These are phyloP conservation scores for Xylaria palmicola DNA, from an alignment of 495 filamentous ascomycete species.

Conservation along the genomic window DNA sequence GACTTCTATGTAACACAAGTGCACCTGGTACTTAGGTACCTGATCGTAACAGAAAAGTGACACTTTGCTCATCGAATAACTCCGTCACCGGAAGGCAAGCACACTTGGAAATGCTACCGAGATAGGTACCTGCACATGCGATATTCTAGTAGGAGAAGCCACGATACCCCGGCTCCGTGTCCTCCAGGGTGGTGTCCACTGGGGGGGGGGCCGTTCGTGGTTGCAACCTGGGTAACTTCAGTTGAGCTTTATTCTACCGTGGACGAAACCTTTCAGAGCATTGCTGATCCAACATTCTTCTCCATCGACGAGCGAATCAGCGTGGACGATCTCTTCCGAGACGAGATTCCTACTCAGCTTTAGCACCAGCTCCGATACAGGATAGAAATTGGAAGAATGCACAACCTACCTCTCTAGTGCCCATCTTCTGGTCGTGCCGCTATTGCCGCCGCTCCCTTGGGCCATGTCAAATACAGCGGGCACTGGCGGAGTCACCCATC, in stretches of 20 bases:
- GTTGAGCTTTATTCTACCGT: constrained; percentile 28
- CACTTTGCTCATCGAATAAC: no score
- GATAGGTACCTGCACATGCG: no score
- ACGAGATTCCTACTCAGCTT: constrained; percentile 46
- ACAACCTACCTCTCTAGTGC: constrained; percentile 56
- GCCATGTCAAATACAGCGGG: constrained; percentile 22
- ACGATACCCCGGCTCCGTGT: no score
- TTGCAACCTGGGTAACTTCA: not conserved
- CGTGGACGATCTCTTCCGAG: constrained; percentile 59
- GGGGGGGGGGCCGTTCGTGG: no score
- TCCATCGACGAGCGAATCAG: constrained; percentile 59
- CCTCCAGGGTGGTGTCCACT: no score
- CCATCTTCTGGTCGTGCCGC: constrained; percentile 80
- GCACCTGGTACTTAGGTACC: no score
- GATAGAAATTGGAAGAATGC: not conserved
- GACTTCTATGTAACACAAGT: no score
- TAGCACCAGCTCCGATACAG: constrained; percentile 1
- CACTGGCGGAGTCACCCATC: constrained; percentile 66
- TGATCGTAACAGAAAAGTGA: no score
- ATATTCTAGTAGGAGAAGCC: no score
- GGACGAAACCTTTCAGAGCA: constrained; percentile 75
- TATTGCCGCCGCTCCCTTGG: constrained; percentile 68
- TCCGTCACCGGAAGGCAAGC: no score
- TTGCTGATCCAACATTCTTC: constrained; percentile 86
- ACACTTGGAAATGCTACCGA: no score